Conservation (phyloP, 345 rosid genomes). For the Raphanus sativus region DNA sequence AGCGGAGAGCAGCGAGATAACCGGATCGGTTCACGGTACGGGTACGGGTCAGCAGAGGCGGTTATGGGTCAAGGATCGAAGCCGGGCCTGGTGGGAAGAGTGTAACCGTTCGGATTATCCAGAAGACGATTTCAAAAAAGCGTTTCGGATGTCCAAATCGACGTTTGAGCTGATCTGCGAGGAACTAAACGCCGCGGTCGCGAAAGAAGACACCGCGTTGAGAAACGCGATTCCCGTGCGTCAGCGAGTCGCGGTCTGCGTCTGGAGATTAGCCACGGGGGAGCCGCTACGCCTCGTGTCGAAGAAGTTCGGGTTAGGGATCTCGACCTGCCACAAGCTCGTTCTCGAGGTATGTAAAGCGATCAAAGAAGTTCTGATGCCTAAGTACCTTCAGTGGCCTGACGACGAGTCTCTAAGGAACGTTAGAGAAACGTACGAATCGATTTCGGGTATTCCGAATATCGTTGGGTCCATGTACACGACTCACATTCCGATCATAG, state of each 20-base stretch:
- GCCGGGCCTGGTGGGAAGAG: constrained; percentile 93
- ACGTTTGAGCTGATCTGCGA: constrained; percentile 83
- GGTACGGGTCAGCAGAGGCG: constrained; percentile 53
- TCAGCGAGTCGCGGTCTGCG: constrained; percentile 90
- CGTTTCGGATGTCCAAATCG: constrained; percentile 77
- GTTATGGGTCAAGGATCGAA: constrained; percentile 90
- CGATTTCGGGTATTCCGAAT: constrained; percentile 63
- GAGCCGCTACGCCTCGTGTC: constrained; percentile 78
- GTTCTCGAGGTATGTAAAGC: constrained; percentile 82
- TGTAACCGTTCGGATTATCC: constrained; percentile 73
- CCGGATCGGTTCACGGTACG: constrained; percentile 32
- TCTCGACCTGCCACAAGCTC: constrained; percentile 80
- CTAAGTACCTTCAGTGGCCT: constrained; percentile 76
- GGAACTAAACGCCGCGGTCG: constrained; percentile 69
- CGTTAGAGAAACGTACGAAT: constrained; percentile 50
- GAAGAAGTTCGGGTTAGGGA: constrained; percentile 74
- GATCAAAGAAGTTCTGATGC: constrained; percentile 71
- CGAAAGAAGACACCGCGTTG: constrained; percentile 84
- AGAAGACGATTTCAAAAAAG: constrained; percentile 71
- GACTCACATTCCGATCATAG: constrained; percentile 74
- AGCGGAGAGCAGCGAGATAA: constrained; percentile 35
- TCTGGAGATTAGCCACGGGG: constrained; percentile 87
- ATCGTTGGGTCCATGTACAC: constrained; percentile 82
- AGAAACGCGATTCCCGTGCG: constrained; percentile 88
- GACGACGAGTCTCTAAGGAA: constrained; percentile 52